Conservation (phyloP, 2,329 filamentous ascomycete genomes). For the Huntiella bhutanensis region DNA sequence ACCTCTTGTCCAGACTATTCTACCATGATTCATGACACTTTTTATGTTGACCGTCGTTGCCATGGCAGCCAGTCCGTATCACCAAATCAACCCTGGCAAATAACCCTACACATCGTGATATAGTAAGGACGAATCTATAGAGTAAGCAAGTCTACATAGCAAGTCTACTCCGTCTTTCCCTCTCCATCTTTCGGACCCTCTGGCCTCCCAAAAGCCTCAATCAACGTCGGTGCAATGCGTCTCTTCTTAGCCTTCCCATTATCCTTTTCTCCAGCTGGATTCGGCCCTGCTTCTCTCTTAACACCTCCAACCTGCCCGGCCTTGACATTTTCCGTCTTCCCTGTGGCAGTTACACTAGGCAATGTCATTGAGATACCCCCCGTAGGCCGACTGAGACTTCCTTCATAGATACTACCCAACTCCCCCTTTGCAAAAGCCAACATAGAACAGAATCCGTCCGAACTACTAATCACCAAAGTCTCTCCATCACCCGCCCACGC, state of each 20-base stretch:
- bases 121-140: too few species aligned
- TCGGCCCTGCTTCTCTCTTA: slow-evolving; percentile 39
- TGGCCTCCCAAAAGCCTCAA: slow-evolving; percentile 6
- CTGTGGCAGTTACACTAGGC: slow-evolving; percentile 3
- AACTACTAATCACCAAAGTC: slow-evolving; percentile 78
- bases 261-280: slow-evolving; percentile 28
- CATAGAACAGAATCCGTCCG: slow-evolving; percentile 91
- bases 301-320: slow-evolving; percentile 45
- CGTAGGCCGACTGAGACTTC: slow-evolving; percentile 52
- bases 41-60: too few species aligned
- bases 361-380: slow-evolving; percentile 37
- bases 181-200: neutral
- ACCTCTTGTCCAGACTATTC: too few species aligned
- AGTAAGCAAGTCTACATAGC: too few species aligned
- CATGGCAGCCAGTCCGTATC: too few species aligned
- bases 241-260: slow-evolving; percentile 44
- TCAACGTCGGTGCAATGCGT: slow-evolving; percentile 44
- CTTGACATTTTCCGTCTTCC: slow-evolving; percentile 33
- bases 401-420: slow-evolving; percentile 63
- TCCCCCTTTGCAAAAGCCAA: slow-evolving; percentile 71
- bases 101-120: too few species aligned
- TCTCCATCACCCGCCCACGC: slow-evolving; percentile 50
- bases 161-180: too few species aligned
- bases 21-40: too few species aligned
- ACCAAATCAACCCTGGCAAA: too few species aligned